Evolutionary conservation across 306 rosid species (phyloP).

Genomic region (Trichosanthes truncata): DNA sequence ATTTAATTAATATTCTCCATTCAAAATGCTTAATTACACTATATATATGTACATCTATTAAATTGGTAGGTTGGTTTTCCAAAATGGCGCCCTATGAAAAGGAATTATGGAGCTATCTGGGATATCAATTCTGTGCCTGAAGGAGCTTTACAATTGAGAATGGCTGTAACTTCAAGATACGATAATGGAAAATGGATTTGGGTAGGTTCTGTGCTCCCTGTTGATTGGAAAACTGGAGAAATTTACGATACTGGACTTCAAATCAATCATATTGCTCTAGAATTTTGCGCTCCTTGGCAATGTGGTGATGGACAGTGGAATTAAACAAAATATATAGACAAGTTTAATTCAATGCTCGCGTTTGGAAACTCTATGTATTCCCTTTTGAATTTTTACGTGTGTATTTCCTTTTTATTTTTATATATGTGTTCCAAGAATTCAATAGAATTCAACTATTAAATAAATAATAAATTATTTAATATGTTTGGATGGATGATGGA

Average conservation of each 20-base stretch:
- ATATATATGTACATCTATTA: too few relatives aligned
- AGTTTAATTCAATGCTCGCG: background rate
- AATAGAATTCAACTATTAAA: background rate
- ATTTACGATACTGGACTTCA: constrained; percentile 54
- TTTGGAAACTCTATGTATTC: too few relatives aligned
- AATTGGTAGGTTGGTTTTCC: constrained; percentile 49
- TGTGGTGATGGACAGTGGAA: background rate
- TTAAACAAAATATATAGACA: background rate
- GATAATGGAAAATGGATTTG: constrained; percentile 61
- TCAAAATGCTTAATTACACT: too few relatives aligned
- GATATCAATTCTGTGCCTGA: constrained; percentile 60
- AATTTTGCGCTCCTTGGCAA: constrained; percentile 25
- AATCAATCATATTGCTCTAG: constrained; percentile 54
- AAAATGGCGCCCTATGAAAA: constrained; percentile 49
- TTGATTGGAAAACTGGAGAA: constrained; percentile 48
- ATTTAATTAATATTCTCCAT: too few relatives aligned
- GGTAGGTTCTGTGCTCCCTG: constrained; percentile 64
- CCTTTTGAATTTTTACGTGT: background rate
- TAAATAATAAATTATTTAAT: background rate
- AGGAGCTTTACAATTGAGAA: constrained; percentile 62
- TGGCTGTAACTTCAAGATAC: constrained; percentile 59
- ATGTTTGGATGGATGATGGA: too few relatives aligned
- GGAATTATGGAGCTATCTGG: constrained; percentile 76
- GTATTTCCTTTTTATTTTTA: background rate
- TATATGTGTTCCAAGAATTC: background rate